Base-by-base conservation (phyloP, 192 early-diverging fungal genomes). In the Backusella luteola region DNA sequence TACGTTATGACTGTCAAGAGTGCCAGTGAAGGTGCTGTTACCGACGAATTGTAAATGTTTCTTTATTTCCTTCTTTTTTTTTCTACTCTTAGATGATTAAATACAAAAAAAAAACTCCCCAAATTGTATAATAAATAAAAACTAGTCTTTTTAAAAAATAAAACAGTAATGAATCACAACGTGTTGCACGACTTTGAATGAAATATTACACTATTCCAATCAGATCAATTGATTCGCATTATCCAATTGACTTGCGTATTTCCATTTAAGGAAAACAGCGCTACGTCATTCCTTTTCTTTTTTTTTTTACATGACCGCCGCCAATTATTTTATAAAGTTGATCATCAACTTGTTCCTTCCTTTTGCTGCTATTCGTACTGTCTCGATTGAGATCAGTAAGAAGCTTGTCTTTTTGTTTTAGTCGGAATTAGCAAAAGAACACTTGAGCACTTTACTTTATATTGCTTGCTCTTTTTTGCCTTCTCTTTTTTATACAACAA, bases 1-100 rank as follows among this genome's bases (percentile, higher is more conserved):
- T 99, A 97, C 78, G 94, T 97, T 79, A 94, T 94, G 84, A 90
- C 75, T 73, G 95, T 96, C 46, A 93, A 90, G 84, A 85, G 89
- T 56, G 93, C 95, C 17, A 90, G 87, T 15, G 89, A 90, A 63
- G 95, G 95, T 46, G 95, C 94, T 80, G 94, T 96, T 41, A 96
- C 95, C 46, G 95, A 96, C 82, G 94, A 93, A 81, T 52, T 69
- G 67, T 93, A 89, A 77, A 73, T 66, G 66, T 29, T 49, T 49
- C 56, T 56, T 39, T 39, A 39, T 56, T 56, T 56, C 52, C n/a
- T 21, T 32, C 6, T 3, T 53, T 56, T 59, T 29, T 56, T 23
- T 12, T 9, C 12, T 26, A 29, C 4, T 29, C 56, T 29, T 59
- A 59, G 56, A 59, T 23, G 23, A 59, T 26, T 59, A 59, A 59